Conservation (phyloP, 495 filamentous ascomycete genomes). For the Amorphotheca resinae region DNA sequence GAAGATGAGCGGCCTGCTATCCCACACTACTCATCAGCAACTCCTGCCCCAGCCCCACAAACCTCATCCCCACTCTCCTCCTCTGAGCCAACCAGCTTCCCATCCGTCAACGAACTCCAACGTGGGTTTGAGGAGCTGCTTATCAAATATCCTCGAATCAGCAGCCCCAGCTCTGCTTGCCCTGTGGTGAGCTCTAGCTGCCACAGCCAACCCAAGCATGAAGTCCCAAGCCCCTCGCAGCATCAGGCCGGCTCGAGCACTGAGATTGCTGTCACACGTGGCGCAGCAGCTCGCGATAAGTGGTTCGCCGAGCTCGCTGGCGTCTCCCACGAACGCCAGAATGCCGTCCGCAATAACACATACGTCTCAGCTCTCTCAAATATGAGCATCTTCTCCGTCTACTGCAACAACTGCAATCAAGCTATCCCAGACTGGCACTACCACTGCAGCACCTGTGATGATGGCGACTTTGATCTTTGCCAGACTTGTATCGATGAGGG, state of each 20-base stretch:
- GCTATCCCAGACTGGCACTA: conserved; percentile 74
- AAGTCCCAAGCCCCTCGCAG: conserved; percentile 4
- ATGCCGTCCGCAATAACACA: not conserved
- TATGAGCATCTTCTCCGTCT: conserved; percentile 47
- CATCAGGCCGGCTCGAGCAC: conserved; percentile 6
- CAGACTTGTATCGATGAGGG: conserved; percentile 62
- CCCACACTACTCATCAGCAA: not conserved
- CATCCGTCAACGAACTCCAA: conserved; percentile 18
- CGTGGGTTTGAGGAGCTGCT: conserved; percentile 22
- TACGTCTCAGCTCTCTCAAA: not conserved
- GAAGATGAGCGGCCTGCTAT: not conserved
- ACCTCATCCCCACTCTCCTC: not conserved
- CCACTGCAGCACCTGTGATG: conserved; percentile 87
- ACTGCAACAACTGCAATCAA: conserved; percentile 80
- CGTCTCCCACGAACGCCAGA: conserved; percentile 14
- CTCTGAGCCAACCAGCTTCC: conserved; percentile 1
- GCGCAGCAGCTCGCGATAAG: conserved; percentile 21
- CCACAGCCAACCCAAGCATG: conserved; percentile 4
- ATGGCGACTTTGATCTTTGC: conserved; percentile 93
- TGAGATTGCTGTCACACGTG: conserved; percentile 23
- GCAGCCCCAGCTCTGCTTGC: not conserved
- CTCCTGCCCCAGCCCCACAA: not conserved
- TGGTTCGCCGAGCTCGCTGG: conserved; percentile 29
- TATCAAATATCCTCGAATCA: conserved; percentile 14
- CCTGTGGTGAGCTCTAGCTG: conserved; percentile 3